These are phyloP conservation scores for Apophysomyces trapeziformis DNA, from an alignment of 371 early-diverging fungal genomes.

Conservation along the genomic window DNA sequence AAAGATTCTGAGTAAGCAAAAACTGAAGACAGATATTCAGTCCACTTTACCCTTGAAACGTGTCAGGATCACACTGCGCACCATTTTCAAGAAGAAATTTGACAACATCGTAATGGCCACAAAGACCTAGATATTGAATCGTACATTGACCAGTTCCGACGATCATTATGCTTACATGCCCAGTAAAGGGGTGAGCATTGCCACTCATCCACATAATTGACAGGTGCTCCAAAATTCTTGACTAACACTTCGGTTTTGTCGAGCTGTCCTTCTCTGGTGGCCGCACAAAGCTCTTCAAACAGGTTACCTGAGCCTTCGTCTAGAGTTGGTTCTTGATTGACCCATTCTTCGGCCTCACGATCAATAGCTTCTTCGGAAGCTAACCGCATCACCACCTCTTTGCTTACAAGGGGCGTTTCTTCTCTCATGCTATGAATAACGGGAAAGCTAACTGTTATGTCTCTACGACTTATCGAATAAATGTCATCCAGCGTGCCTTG, in stretches of 20 bases:
- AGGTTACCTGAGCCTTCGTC: slow-evolving; percentile 19
- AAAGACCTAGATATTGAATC: slow-evolving; percentile 25
- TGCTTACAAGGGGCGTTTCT: slow-evolving; percentile 17
- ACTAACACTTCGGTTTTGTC: slow-evolving; percentile 44
- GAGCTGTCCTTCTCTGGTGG: slow-evolving; percentile 42
- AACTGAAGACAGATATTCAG: not conserved
- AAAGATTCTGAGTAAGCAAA: not conserved
- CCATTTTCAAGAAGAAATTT: slow-evolving; percentile 33
- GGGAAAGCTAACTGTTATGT: too few relatives aligned
- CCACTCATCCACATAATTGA: slow-evolving; percentile 43
- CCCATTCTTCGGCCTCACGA: slow-evolving; percentile 1
- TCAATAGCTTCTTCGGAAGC: slow-evolving; percentile 19
- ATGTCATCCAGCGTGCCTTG: too few relatives aligned
- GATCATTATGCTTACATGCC: slow-evolving; percentile 32
- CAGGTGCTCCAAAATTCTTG: slow-evolving; percentile 39
- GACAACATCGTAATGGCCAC: slow-evolving; percentile 39
- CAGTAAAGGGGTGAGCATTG: slow-evolving; percentile 48
- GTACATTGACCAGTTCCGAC: not conserved
- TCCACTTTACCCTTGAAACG: slow-evolving; percentile 40
- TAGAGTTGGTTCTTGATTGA: slow-evolving; percentile 21
- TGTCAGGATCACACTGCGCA: slow-evolving; percentile 44
- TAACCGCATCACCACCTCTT: slow-evolving; percentile 24
- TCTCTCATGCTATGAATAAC: slow-evolving; percentile 12
- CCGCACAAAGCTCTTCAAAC: slow-evolving; percentile 44
- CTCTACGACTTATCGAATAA: too few relatives aligned